Conservation (phyloP, 2,329 filamentous ascomycete species). For the Passalora sequoiae region DNA sequence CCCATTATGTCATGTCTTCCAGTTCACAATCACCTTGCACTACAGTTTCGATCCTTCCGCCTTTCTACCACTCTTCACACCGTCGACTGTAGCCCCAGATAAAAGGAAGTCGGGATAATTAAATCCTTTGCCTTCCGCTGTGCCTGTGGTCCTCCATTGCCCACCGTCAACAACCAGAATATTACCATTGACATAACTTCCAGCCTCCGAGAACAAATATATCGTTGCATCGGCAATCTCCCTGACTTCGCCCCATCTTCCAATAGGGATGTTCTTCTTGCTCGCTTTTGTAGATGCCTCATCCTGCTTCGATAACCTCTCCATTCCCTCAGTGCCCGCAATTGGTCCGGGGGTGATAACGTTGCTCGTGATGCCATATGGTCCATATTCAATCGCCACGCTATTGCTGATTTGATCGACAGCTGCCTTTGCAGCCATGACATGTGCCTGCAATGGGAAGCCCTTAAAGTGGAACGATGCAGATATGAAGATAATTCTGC, state of each 20-base stretch:
- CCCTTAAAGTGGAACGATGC: slow-evolving; percentile 90
- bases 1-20: no score
- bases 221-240: slow-evolving; percentile 93
- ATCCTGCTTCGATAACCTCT: slow-evolving; percentile 36
- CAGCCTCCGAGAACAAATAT: slow-evolving; percentile 79
- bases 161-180: slow-evolving; percentile 63
- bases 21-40: no score
- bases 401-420: slow-evolving; percentile 78
- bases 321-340: slow-evolving; percentile 65
- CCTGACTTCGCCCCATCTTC: slow-evolving; percentile 70
- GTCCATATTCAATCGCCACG: slow-evolving; percentile 84
- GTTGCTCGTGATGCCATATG: slow-evolving; percentile 79
- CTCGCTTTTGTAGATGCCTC: slow-evolving; percentile 30
- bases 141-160: slow-evolving; percentile 43
- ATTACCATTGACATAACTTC: slow-evolving; percentile 80
- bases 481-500: slow-evolving; percentile 83
- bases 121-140: slow-evolving; percentile 37
- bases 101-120: slow-evolving; percentile 57
- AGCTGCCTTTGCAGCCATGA: slow-evolving; percentile 84
- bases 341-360: slow-evolving; percentile 86
- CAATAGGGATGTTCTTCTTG: slow-evolving; percentile 57
- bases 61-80: slow-evolving; percentile 55
- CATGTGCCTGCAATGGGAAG: slow-evolving; percentile 79
- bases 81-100: slow-evolving; percentile 49
- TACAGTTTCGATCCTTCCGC: no score